These are phyloP conservation scores for Sporothrix dimorphospora DNA, from an alignment of 2,329 filamentous ascomycete species.

Conservation along the genomic window DNA sequence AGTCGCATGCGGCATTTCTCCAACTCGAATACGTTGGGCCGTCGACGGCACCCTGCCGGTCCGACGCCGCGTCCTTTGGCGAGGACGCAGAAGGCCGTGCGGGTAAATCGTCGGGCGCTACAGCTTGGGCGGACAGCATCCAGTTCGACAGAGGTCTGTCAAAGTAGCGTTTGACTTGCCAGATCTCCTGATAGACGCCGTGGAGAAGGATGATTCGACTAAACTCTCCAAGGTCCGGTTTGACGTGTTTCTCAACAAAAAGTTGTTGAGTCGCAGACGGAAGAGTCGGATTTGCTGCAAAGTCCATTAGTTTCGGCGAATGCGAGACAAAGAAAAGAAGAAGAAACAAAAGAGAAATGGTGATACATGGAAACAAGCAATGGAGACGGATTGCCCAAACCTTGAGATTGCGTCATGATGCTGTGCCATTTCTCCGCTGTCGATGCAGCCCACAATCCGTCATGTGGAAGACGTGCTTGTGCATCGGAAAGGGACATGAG, in stretches of 20 bases:
- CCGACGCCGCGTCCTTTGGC: background rate
- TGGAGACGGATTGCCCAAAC: background rate
- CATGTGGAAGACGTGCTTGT: background rate
- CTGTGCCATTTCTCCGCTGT: background rate
- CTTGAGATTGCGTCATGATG: background rate
- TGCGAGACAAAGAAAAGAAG: background rate
- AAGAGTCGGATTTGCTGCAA: background rate
- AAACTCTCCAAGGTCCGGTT: slow-evolving; percentile 15
- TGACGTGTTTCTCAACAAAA: slow-evolving; percentile 8
- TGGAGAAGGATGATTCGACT: background rate
- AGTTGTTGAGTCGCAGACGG: background rate
- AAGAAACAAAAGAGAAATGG: background rate
- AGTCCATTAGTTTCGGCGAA: background rate
- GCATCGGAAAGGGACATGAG: background rate
- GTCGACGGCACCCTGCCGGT: background rate
- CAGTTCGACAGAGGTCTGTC: slow-evolving; percentile 2
- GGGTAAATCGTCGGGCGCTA: background rate
- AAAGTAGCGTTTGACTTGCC: slow-evolving; percentile 18
- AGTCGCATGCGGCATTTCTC: slow-evolving; percentile 5
- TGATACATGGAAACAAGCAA: background rate
- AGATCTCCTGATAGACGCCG: slow-evolving; percentile 18
- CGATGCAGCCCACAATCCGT: slow-evolving; percentile 1
- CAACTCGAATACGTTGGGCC: background rate
- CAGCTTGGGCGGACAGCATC: background rate
- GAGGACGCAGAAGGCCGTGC: background rate